These are phyloP conservation scores for Cryphonectria nitschkei DNA, from an alignment of 2,329 filamentous ascomycete species.

Conservation along the genomic window DNA sequence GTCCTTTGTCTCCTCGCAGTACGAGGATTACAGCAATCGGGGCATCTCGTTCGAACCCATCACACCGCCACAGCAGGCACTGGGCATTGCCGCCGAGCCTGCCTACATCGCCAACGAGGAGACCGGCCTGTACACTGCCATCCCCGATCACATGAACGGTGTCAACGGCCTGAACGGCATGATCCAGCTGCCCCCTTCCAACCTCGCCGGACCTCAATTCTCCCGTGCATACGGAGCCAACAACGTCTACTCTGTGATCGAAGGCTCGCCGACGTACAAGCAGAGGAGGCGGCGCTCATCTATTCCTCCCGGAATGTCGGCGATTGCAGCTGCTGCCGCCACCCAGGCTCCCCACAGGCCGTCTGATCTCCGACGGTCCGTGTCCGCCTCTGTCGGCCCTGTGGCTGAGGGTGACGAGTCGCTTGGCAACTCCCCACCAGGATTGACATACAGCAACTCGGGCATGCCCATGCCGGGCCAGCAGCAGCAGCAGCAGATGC, in stretches of 20 bases:
- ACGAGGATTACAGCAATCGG: constrained; percentile 96
- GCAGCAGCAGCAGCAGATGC: constrained; percentile 76
- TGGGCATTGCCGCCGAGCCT: constrained; percentile 81
- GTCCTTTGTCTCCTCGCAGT: constrained; percentile 98
- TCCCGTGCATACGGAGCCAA: constrained; percentile 71
- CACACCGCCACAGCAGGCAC: constrained; percentile 88
- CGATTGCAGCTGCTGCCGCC: constrained; percentile 66
- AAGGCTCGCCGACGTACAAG: constrained; percentile 98
- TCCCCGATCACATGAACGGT: constrained; percentile 79
- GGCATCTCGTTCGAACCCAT: constrained; percentile 96
- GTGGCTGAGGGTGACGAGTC: constrained; percentile 80
- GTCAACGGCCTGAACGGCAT: constrained; percentile 81
- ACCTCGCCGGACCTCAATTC: constrained; percentile 79
- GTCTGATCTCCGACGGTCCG: constrained; percentile 87
- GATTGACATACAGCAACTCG: constrained; percentile 72
- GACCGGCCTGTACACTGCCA: constrained; percentile 91
- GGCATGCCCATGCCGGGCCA: constrained; percentile 64
- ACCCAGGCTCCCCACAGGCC: constrained; percentile 63
- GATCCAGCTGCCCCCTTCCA: constrained; percentile 87
- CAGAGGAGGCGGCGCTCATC: constrained; percentile 92
- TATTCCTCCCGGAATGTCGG: constrained; percentile 77
- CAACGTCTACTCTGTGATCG: constrained; percentile 93
- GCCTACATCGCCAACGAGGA: constrained; percentile 99
- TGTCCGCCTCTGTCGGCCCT: constrained; percentile 84
- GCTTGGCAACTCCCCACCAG: constrained; percentile 77